Base-by-base conservation (phyloP, 176 grass and related monocot genomes). In the Zoysia japonica region DNA sequence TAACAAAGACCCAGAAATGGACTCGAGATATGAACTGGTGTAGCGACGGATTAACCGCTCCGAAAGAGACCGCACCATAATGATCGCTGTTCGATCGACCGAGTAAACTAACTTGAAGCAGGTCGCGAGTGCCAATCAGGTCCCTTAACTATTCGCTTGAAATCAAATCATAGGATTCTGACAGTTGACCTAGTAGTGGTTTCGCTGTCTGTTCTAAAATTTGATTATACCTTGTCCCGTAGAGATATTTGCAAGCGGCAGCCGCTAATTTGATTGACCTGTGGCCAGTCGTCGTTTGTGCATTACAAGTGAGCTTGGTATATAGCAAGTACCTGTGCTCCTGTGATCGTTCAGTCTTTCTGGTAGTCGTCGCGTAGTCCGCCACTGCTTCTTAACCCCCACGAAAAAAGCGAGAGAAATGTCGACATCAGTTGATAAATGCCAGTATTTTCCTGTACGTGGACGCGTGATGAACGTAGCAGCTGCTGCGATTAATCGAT, bases 81-180 rank as follows among this genome's bases (percentile, higher is more conserved):
- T 7, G 41, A 73, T 16, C 19, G 20, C 64, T 82, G 80, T 68
- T 74, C 40, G 11, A 10, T 40, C 71, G 61, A 60, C 68, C 45
- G 5, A 67, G 4, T 7, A 68, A 5, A 61, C 0, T 4, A 41
- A 28, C 28, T 28, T 28, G 28, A 28, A 74, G 72, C 67, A 69
- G 86, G 50, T 77, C 50, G 87, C 7, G 4, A 35, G 78, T 85
- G 38, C 19, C 78, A 72, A 77, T 89, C 82, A 77, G 65, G 14
- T 6, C 43, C 3, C 52, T 49, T 67, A 67, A 52, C 40, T 71
- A 48, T 47, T 28, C 54, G 13, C 41, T 65, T 57, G 47, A 76
- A 56, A 80, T 56, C 55, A 63, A 49, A 76, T 71, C 56, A 12
- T 41, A 48, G 12, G 78, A 76, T 70, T n/a, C 16, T 7, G 19